Evolutionary conservation across 805 yeast genomes (phyloP).

Genomic region (Yamadazyma kitorensis): DNA sequence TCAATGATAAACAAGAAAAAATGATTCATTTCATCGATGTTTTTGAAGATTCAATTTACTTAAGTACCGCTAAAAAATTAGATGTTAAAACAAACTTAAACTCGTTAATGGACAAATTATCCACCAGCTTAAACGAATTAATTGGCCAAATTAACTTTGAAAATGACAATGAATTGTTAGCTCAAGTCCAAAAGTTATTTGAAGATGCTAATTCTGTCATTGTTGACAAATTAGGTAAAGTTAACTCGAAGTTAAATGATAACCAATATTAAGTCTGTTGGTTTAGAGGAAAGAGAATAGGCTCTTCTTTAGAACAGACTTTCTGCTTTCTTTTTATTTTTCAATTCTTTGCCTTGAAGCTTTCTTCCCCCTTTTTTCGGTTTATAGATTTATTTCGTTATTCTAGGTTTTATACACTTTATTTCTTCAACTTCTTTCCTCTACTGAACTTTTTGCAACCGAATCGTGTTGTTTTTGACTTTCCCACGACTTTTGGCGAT

Average conservation of each 20-base stretch:
- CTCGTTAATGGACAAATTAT: conserved; percentile 2
- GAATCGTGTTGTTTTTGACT: too few relatives aligned
- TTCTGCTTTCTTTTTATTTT: too few relatives aligned
- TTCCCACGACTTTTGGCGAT: too few relatives aligned
- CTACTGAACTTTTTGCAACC: too few relatives aligned
- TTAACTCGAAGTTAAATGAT: conserved; percentile 4
- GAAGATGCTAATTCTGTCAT: conserved; percentile 1
- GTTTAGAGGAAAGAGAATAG: too few relatives aligned
- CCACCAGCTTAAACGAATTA: not conserved
- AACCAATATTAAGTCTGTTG: conserved; percentile 2
- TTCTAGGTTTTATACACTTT: too few relatives aligned
- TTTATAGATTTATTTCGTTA: too few relatives aligned
- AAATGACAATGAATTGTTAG: not conserved
- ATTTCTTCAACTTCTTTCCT: too few relatives aligned
- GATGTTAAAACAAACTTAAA: conserved; percentile 2
- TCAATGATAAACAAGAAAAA: conserved; percentile 1
- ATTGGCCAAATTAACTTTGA: not conserved
- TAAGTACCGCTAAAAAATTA: conserved; percentile 2
- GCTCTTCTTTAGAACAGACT: too few relatives aligned
- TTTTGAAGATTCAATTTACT: conserved; percentile 5
- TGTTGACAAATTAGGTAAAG: not conserved
- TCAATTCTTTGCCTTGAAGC: too few relatives aligned
- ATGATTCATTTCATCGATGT: not conserved
- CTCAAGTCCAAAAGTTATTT: conserved; percentile 1
- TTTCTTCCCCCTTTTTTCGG: too few relatives aligned